Evolutionary conservation across 2,329 filamentous ascomycete species (phyloP), one percentile per base, ranked within the genome.

Genomic region (Fusarium nelsonii): DNA sequence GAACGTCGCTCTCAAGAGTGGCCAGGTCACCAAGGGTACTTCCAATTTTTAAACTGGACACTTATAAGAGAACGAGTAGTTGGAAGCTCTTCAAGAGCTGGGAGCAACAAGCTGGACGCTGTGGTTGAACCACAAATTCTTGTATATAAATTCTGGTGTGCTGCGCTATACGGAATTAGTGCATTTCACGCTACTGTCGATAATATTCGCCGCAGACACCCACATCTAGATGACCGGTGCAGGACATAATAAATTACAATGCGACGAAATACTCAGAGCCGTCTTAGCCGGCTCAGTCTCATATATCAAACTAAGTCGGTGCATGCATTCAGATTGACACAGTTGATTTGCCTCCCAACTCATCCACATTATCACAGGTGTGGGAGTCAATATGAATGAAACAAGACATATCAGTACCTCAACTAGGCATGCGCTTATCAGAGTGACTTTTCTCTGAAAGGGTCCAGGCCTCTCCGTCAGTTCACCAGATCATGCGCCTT

Each of bases 1-100:
- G 48, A 16, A 63, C 14, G 59, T 63, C 26, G 59, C 48, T 7
- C 58, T 63, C 30, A 46, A 63, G 48, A 63, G 58, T 26, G 59
- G 59, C 0, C 14, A 36, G 14, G 58, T 63, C 34, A 63, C 59
- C 28, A 63, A 63, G 58, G 59, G 30, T 5, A 63, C 18, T 3
- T 20, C 58, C 10, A 63, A 63, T 48, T 63, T 63, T 0, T 63
- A 48, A 46, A 14, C 6, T 7, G 1, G 10, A 20, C 4, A 4
- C 2, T 4, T 14, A 15, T 4, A 8, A 9, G 11, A 14, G 10
- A 6, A 3, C 14, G 8, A 32, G 26, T 6, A 8, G 20, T 43
- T 60, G 1, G 30, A 32, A 2, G 36, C 14, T n/a, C 8, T 11
- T 15, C 26, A 10, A 34, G 26, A 28, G 16, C 56, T 45, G 28